phyloP scores from a whole-genome alignment of 2,329 filamentous ascomycete genomes.

The Pyricularia grisea region DNA sequence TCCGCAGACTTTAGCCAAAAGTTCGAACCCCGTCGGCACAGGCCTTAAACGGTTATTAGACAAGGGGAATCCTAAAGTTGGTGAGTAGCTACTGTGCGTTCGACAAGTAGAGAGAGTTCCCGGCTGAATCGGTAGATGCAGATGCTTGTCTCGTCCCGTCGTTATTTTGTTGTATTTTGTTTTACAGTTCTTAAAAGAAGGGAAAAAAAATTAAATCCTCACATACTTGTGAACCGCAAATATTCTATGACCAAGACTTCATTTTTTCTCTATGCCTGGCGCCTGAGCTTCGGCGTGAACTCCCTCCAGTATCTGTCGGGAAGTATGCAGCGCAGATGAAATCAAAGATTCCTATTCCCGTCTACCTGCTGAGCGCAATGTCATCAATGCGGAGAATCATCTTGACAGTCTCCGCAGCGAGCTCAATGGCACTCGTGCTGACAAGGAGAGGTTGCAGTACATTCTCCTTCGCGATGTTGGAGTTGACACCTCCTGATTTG shows the following conservation, averaged over 20 bases:
- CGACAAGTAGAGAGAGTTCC: no score
- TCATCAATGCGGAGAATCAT: constrained; percentile 69
- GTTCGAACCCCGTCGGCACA: no score
- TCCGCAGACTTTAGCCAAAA: no score
- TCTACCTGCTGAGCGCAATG: constrained; percentile 52
- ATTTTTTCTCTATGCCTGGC: not conserved
- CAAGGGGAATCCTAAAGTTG: no score
- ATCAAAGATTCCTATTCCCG: not conserved
- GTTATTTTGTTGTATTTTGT: not conserved
- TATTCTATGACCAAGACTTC: not conserved
- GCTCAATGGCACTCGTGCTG: constrained; percentile 92
- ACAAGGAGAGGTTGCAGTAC: constrained; percentile 93
- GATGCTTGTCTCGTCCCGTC: not conserved
- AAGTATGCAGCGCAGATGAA: not conserved
- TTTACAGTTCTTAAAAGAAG: not conserved
- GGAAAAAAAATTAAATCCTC: not conserved
- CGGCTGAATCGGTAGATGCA: no score
- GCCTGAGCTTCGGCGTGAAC: not conserved
- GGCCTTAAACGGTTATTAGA: no score
- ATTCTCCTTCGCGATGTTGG: constrained; percentile 93
- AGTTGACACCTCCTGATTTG: constrained; percentile 93
- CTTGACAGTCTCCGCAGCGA: constrained; percentile 97
- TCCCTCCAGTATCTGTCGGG: not conserved
- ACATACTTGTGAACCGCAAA: not conserved
- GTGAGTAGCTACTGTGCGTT: no score